Conservation (phyloP, 140 eudicot genomes). For the Bidens hawaiensis region DNA sequence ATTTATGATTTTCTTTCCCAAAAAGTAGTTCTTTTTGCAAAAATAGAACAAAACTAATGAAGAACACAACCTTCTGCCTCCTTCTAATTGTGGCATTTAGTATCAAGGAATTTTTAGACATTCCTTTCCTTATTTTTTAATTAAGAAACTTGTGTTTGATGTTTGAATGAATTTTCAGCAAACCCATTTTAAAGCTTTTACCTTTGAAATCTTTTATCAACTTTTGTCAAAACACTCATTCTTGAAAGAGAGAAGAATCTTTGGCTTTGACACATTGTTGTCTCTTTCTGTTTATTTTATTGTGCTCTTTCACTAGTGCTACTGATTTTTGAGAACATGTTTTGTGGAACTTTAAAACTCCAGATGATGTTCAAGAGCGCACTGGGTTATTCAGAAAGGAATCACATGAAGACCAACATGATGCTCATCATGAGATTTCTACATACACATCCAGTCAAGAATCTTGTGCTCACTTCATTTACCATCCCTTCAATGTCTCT, state of each 20-base stretch:
- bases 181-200: neutral
- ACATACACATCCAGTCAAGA: conserved; percentile 28
- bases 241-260: conserved; percentile 24
- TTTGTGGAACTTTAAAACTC: conserved; percentile 16
- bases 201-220: conserved; percentile 9
- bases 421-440: conserved; percentile 27
- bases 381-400: conserved; percentile 17
- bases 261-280: conserved; percentile 28
- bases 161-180: conserved; percentile 17
- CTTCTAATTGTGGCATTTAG: conserved; percentile 22
- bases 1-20: conserved; percentile 18
- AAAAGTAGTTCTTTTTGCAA: conserved; percentile 19
- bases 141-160: conserved; percentile 13
- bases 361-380: conserved; percentile 26
- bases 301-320: conserved; percentile 22
- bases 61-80: conserved; percentile 12
- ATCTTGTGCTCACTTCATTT: conserved; percentile 27
- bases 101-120: conserved; percentile 16
- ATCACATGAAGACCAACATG: conserved; percentile 27
- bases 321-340: conserved; percentile 6
- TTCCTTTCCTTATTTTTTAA: conserved; percentile 10
- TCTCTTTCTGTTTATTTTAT: conserved; percentile 30
- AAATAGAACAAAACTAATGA: conserved; percentile 20
- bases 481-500: conserved; percentile 26
- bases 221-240: conserved; percentile 30